These are phyloP conservation scores for Lachancea cidri DNA, from an alignment of 805 yeast species.

Conservation along the genomic window DNA sequence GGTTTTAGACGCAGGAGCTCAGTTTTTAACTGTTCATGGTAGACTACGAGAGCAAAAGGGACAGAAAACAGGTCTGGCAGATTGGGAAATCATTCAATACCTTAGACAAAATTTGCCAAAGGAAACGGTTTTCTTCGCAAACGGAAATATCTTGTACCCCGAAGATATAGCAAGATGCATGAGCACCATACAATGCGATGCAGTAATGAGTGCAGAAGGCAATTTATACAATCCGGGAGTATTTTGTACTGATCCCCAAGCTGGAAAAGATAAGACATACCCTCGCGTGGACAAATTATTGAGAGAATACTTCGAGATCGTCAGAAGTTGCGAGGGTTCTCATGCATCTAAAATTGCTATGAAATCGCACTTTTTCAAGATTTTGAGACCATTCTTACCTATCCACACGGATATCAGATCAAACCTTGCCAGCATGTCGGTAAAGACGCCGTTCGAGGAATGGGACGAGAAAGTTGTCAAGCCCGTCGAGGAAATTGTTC, in stretches of 20 bases:
- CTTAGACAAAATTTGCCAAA: constrained; percentile 69
- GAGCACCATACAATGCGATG: constrained; percentile 66
- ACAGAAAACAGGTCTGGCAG: constrained; percentile 90
- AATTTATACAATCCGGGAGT: constrained; percentile 91
- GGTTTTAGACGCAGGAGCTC: constrained; percentile 92
- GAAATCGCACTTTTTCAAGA: constrained; percentile 89
- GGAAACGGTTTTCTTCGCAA: constrained; percentile 86
- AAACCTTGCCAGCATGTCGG: constrained; percentile 51
- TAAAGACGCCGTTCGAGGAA: constrained; percentile 40
- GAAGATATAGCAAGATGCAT: constrained; percentile 73
- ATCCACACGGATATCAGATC: constrained; percentile 75
- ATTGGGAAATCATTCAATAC: constrained; percentile 76
- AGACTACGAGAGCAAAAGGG: constrained; percentile 97
- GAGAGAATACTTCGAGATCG: constrained; percentile 85
- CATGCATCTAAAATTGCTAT: constrained; percentile 75
- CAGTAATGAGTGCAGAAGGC: constrained; percentile 97
- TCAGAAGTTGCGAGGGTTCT: constrained; percentile 38
- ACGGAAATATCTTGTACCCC: constrained; percentile 91
- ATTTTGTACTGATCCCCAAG: constrained; percentile 40
- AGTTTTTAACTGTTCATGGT: constrained; percentile 91
- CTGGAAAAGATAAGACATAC: constrained; percentile 57
- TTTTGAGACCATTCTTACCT: constrained; percentile 74
- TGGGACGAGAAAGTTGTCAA: constrained; percentile 52
- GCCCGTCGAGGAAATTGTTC: constrained; percentile 64
- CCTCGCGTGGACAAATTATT: constrained; percentile 82